Base-by-base conservation (phyloP, 345 rosid genomes). In the Populus pruinosa region DNA sequence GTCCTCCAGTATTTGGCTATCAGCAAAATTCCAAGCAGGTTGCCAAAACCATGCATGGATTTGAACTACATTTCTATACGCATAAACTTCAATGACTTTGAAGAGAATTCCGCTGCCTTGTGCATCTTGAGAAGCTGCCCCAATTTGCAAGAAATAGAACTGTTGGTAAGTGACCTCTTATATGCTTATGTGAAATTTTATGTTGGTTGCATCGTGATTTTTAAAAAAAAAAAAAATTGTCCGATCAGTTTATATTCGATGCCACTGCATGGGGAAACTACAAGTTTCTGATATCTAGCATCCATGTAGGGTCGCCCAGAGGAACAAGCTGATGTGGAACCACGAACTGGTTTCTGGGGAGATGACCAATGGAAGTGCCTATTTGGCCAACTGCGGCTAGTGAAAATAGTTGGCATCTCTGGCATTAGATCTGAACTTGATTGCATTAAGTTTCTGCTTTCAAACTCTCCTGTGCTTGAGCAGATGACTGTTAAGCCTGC, bases 91-190 rank as follows among this genome's bases (percentile, higher is more conserved):
- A 86, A 87, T 67, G 95, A 91, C 71, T 29, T 81, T 50, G 86
- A 87, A 39, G 91, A 91, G 86, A 87, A 72, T 78, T 75, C 78
- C 17, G 91, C 93, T 81, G 91, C 91, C 61, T 73, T 84, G 18
- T 89, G 93, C 78, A 83, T 91, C 69, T 76, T 91, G 63, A 87
- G 88, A 82, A 88, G 95, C 81, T 80, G 85, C 71, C 95, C 93
- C 3, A 88, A 86, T 73, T 77, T 91, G 39, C 91, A 86, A 78
- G 95, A 91, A 80, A 79, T 91, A 25, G 95, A 89, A 84, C 86
- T 88, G 79, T 73, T 87, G 90, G 93, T 89, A 71, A 74, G 86
- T 53, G 59, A 20, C 47, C 36, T 72, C 9, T 44, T 43, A 31
- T 66, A 8, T 8, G 23, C 55, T 33, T 21, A 38, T 44, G 8